Evolutionary conservation across 176 grass and related monocot genomes (phyloP), one percentile per base, ranked within the genome.

Genomic region (Carex parvula): DNA sequence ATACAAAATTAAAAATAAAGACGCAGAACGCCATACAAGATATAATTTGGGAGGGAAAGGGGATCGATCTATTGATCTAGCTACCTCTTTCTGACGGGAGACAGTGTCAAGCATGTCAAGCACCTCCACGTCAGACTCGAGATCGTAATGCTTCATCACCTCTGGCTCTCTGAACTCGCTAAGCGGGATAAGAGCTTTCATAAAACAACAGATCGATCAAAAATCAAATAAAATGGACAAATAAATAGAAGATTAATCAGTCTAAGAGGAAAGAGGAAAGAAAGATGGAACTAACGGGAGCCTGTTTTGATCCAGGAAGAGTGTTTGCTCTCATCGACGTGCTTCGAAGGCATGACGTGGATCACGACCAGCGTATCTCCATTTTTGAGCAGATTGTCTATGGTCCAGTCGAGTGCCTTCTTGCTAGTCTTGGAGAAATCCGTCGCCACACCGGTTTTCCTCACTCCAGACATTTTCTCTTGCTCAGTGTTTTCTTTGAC

Each of bases 31-130:
- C 0, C 1, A 56, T 13, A 20, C 30, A 50, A 42, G 22, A 54
- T 9, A 75, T 54, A 30, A 76, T 76, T 29, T 21, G 24, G 29
- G 22, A 55, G 67, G 32, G 6, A 54, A 16, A 7, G 32, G 24
- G 39, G 79, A 81, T 22, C 55, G 44, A 81, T 81, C 39, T 59
- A 81, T 64, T 22, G 17, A 12, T 55, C 0, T 29, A 29, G 29
- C 29, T 84, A 97, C 94, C 88, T 92, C 83, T 68, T 94, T 90
- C 84, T 92, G 90, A 48, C 84, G 88, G 68, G 88, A 81, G 7
- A 88, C 94, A 11, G 90, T 92, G 82, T 97, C 92, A 54, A 97
- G 90, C 66, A 88, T 90, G 87, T 97, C 90, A 61, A 97, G 92
- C 80, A 94, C 94, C 87, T 92, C 92, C 71, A 84, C 83, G 80